These are phyloP conservation scores for Plasmodium billcollinsi DNA, from an alignment of 169 alveolate species.

Conservation along the genomic window DNA sequence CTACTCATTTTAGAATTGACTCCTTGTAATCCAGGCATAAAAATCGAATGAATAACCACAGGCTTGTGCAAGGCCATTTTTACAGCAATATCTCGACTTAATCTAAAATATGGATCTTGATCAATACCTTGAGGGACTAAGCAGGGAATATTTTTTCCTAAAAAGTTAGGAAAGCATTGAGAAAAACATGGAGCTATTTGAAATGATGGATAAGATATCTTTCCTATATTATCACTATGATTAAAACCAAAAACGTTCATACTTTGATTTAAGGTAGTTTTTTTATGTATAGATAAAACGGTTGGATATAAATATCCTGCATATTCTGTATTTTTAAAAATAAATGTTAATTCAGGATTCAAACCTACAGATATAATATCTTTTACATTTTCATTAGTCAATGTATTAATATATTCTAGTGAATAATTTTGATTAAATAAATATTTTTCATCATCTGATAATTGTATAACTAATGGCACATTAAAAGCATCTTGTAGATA, in stretches of 20 bases:
- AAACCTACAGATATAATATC: constrained; percentile 99
- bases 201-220: constrained; percentile 97
- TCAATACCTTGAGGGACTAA: constrained; percentile 99
- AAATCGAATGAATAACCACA: constrained; percentile 95
- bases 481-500: constrained; percentile 97
- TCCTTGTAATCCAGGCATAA: constrained; percentile 99
- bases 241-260: constrained; percentile 95
- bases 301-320: constrained; percentile 93
- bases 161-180: constrained; percentile 95
- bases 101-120: constrained; percentile 99
- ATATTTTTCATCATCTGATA: constrained; percentile 99
- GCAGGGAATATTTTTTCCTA: constrained; percentile 92
- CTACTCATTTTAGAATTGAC: constrained; percentile 94
- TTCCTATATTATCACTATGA: constrained; percentile 95
- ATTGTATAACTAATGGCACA: constrained; percentile 98
- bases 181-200: constrained; percentile 98
- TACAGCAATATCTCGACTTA: constrained; percentile 98
- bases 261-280: constrained; percentile 95
- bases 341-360: constrained; percentile 98
- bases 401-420: constrained; percentile 89
- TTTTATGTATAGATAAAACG: constrained; percentile 94
- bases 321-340: constrained; percentile 94
- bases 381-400: constrained; percentile 97
- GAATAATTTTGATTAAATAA: constrained; percentile 94
- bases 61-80: constrained; percentile 95